A percentile compares a stretch with the other conserved stretches of the same genome.
Evolutionary conservation across 1,284 basidiomycete species (phyloP).

Genomic region (Jaminaea rosea): DNA sequence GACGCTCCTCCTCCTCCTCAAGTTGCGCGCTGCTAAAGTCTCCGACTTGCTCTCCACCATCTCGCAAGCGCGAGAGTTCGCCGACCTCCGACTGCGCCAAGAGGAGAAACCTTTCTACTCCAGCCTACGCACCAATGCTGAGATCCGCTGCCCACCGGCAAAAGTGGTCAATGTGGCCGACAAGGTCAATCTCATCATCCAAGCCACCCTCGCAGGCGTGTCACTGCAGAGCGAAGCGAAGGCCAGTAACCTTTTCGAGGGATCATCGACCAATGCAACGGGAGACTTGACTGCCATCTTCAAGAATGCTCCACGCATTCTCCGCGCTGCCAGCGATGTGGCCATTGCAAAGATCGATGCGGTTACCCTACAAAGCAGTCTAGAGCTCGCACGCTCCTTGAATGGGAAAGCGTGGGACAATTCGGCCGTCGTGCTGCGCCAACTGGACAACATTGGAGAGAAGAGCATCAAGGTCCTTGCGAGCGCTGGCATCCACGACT

Average conservation of each 20-base stretch:
- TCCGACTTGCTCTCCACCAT: conserved; percentile 22
- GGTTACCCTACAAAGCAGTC: neutral
- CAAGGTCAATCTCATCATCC: conserved; percentile 32
- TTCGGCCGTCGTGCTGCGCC: conserved; percentile 64
- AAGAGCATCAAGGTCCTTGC: conserved; percentile 53
- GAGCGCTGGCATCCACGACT: conserved; percentile 16
- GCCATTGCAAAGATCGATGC: conserved; percentile 1
- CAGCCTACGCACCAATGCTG: conserved; percentile 14
- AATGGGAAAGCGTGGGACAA: conserved; percentile 76
- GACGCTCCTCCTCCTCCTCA: conserved; percentile 23
- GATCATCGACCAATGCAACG: conserved; percentile 7
- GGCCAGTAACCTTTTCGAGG: conserved; percentile 19
- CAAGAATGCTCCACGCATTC: conserved; percentile 16
- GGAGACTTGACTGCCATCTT: conserved; percentile 18
- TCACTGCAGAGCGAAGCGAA: conserved; percentile 11
- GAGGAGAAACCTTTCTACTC: conserved; percentile 41
- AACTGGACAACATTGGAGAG: conserved; percentile 69
- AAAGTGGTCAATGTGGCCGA: conserved; percentile 21
- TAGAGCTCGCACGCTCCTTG: conserved; percentile 48
- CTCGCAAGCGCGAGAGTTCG: conserved; percentile 39
- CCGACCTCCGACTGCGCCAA: conserved; percentile 37
- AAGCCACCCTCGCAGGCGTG: conserved; percentile 9
- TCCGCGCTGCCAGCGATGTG: conserved; percentile 2
- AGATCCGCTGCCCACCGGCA: conserved; percentile 32
- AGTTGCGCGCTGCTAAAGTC: conserved; percentile 6